Evolutionary conservation across 257 asterid species (phyloP).

Genomic region (Schizonepeta tenuifolia): DNA sequence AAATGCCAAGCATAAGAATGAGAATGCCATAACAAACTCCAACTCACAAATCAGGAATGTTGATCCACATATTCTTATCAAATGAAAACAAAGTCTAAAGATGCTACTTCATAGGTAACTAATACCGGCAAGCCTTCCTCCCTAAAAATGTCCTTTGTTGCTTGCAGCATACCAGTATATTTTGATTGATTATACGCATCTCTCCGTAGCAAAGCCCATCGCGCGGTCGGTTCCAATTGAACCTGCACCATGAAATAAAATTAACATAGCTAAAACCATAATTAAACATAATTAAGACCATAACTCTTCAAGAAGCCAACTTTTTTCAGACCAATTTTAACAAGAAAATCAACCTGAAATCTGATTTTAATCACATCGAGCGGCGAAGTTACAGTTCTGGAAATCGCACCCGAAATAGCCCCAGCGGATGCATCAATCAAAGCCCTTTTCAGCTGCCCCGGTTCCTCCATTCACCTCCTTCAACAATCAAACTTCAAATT

Average conservation of each 20-base stretch:
- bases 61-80: neutral
- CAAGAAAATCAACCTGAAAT: slow-evolving; percentile 66
- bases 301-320: neutral
- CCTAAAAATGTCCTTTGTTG: slow-evolving; percentile 84
- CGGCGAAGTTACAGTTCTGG: slow-evolving; percentile 89
- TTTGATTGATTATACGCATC: slow-evolving; percentile 59
- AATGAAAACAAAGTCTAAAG: neutral
- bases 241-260: slow-evolving; percentile 57
- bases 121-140: slow-evolving; percentile 92
- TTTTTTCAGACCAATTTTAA: neutral
- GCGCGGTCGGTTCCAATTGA: slow-evolving; percentile 90
- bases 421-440: slow-evolving; percentile 82
- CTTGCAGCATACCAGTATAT: slow-evolving; percentile 89
- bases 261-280: slow-evolving; percentile 14
- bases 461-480: slow-evolving; percentile 74
- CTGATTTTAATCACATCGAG: slow-evolving; percentile 95
- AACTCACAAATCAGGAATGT: neutral
- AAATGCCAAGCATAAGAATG: slow-evolving; percentile 9
- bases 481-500: slow-evolving; percentile 32
- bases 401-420: slow-evolving; percentile 80
- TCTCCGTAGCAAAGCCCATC: slow-evolving; percentile 75
- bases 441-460: slow-evolving; percentile 78
- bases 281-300: slow-evolving; percentile 7
- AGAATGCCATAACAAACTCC: neutral
- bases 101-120: slow-evolving; percentile 20